These are phyloP conservation scores for Chaetomium sp. DNA, from an alignment of 2,329 filamentous ascomycete genomes.

Conservation along the genomic window DNA sequence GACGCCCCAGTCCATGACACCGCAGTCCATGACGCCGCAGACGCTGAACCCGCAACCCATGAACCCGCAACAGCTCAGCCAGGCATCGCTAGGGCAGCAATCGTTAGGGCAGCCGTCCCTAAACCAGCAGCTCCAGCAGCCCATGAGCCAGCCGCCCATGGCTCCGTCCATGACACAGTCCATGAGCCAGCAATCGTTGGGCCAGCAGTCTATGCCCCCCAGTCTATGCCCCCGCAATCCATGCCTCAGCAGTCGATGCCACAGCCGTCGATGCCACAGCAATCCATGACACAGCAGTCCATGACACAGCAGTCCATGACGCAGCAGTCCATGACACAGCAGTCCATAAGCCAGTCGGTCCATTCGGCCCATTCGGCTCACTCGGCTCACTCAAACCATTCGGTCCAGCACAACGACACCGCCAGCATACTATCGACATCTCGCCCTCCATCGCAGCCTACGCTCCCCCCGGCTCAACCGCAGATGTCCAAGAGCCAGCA, in stretches of 20 bases:
- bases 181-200: slow-evolving; percentile 35
- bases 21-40: slow-evolving; percentile 26
- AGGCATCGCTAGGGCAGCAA: slow-evolving; percentile 36
- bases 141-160: slow-evolving; percentile 32
- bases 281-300: slow-evolving; percentile 34
- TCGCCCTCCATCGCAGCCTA: slow-evolving; percentile 39
- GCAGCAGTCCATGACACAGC: slow-evolving; percentile 26
- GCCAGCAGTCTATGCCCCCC: slow-evolving; percentile 20
- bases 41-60: slow-evolving; percentile 35
- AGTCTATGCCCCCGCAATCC: slow-evolving; percentile 28
- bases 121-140: slow-evolving; percentile 37
- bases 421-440: slow-evolving; percentile 36
- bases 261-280: slow-evolving; percentile 28
- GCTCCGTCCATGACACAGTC: slow-evolving; percentile 33
- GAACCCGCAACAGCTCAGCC: slow-evolving; percentile 37
- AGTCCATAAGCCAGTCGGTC: slow-evolving; percentile 27
- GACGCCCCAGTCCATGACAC: slow-evolving; percentile 12
- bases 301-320: slow-evolving; percentile 35
- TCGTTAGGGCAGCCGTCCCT: slow-evolving; percentile 31
- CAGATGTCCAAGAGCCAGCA: slow-evolving; percentile 45
- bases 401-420: slow-evolving; percentile 17
- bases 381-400: slow-evolving; percentile 30
- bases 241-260: slow-evolving; percentile 38
- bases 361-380: slow-evolving; percentile 31
- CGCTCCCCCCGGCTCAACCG: slow-evolving; percentile 36